A percentile compares a stretch with the other conserved stretches of the same genome.
Conservation (phyloP, 2,329 filamentous ascomycete genomes). For the Dryadomyces quercus-mongolicae region DNA sequence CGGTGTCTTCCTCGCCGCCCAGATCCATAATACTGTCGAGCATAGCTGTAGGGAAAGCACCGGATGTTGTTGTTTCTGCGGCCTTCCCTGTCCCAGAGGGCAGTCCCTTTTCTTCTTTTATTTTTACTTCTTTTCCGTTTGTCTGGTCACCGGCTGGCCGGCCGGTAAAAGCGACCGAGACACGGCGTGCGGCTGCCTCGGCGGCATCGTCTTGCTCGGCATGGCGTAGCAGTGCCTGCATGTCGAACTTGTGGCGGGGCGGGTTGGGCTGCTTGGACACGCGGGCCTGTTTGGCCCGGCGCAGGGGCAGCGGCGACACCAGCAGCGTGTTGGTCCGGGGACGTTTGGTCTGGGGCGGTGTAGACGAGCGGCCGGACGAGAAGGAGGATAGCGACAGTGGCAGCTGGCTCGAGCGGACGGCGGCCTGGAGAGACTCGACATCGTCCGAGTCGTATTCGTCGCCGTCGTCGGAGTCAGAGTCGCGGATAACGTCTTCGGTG, state of each 20-base stretch:
- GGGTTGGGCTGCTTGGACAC: slow-evolving; percentile 13
- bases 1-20: slow-evolving; percentile 1
- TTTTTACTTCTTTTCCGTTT: not conserved
- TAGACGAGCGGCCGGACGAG: slow-evolving; percentile 1
- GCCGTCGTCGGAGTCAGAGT: slow-evolving; percentile 4
- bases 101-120: too few species aligned
- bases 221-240: slow-evolving; percentile 49
- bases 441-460: not conserved
- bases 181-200: slow-evolving; percentile 39
- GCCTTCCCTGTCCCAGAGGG: not conserved
- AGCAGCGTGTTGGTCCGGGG: slow-evolving; percentile 7
- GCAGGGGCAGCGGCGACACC: slow-evolving; percentile 32
- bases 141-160: slow-evolving; percentile 8
- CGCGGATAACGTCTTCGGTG: not conserved
- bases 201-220: slow-evolving; percentile 46
- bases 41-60: slow-evolving; percentile 16
- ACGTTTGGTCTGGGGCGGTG: slow-evolving; percentile 6
- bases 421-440: not conserved
- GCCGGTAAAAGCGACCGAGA: slow-evolving; percentile 22
- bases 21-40: slow-evolving; percentile 17
- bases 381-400: not conserved
- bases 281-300: slow-evolving; percentile 9
- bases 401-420: not conserved
- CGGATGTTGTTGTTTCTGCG: too few species aligned
- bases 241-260: slow-evolving; percentile 48